Evolutionary conservation across 768 basidiomycete genomes (phyloP).

Genomic region (Peribolospora kevripleyi): DNA sequence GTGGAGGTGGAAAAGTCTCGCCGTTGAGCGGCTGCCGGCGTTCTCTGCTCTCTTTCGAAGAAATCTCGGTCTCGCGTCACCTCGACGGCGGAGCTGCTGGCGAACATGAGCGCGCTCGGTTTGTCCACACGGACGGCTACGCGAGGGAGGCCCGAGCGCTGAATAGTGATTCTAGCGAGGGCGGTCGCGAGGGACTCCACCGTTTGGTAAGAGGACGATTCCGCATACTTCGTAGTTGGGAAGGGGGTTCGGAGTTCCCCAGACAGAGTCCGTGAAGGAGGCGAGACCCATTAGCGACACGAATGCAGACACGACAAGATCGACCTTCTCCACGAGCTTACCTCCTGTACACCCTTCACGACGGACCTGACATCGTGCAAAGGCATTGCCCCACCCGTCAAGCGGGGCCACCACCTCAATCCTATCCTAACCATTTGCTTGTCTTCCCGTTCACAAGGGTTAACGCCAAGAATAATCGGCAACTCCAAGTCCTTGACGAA

Average conservation of each 20-base stretch:
- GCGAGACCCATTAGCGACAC: neutral
- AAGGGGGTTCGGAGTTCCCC: neutral
- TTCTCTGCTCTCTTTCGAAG: conserved; percentile 1
- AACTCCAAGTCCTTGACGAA: conserved; percentile 29
- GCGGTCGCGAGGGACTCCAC: conserved; percentile 44
- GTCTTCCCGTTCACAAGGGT: conserved; percentile 38
- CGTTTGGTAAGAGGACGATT: conserved; percentile 32
- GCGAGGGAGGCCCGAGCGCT: conserved; percentile 5
- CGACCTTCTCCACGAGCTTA: neutral
- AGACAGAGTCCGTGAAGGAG: conserved; percentile 2
- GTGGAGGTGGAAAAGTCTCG: neutral
- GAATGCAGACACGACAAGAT: neutral
- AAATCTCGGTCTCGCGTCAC: conserved; percentile 27
- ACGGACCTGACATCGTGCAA: conserved; percentile 13
- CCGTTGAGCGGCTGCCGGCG: conserved; percentile 6
- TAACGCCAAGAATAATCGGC: conserved; percentile 39
- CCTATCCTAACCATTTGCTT: conserved; percentile 33
- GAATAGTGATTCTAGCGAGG: conserved; percentile 26
- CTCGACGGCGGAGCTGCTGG: conserved; percentile 38
- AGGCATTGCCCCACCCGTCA: too few species aligned
- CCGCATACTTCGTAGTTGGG: conserved; percentile 24
- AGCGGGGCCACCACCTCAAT: too few species aligned
- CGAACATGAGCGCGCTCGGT: conserved; percentile 43
- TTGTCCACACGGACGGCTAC: conserved; percentile 42
- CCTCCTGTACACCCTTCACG: conserved; percentile 15